phyloP scores from a whole-genome alignment of 805 yeast genomes.

The Hanseniaspora valbyensis region DNA sequence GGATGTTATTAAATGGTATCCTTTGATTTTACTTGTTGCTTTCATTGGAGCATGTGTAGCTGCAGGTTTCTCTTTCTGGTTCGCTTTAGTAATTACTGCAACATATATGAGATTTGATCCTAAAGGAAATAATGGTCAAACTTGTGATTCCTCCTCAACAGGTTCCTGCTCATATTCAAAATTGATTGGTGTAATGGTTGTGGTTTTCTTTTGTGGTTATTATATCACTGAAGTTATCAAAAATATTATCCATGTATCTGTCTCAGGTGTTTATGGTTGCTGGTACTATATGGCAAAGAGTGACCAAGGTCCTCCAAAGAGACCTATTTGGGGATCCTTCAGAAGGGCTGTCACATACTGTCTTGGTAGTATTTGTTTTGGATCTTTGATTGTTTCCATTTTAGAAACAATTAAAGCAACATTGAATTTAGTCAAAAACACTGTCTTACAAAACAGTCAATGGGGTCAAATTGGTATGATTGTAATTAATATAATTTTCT shows the following conservation, averaged over 20 bases:
- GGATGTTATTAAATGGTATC: slow-evolving; percentile 62
- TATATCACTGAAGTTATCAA: slow-evolving; percentile 72
- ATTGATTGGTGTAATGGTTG: slow-evolving; percentile 59
- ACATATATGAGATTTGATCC: slow-evolving; percentile 70
- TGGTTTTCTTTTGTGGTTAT: slow-evolving; percentile 71
- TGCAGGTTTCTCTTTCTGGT: slow-evolving; percentile 54
- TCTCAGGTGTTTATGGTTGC: slow-evolving; percentile 76
- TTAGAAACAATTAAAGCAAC: slow-evolving; percentile 55
- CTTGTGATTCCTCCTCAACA: slow-evolving; percentile 35
- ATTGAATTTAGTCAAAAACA: slow-evolving; percentile 32
- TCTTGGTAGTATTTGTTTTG: slow-evolving; percentile 83
- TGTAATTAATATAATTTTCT: slow-evolving; percentile 47
- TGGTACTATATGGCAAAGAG: slow-evolving; percentile 78
- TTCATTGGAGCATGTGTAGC: slow-evolving; percentile 48
- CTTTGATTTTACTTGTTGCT: slow-evolving; percentile 55
- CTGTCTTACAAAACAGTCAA: slow-evolving; percentile 38
- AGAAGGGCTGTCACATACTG: slow-evolving; percentile 73
- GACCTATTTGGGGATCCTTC: slow-evolving; percentile 74
- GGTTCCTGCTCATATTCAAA: slow-evolving; percentile 49
- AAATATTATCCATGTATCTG: slow-evolving; percentile 68
- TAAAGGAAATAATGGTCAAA: slow-evolving; percentile 35
- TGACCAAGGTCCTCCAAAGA: slow-evolving; percentile 65
- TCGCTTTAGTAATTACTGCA: slow-evolving; percentile 58
- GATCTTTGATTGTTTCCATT: slow-evolving; percentile 60
- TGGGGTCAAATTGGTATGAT: slow-evolving; percentile 44